A percentile compares a stretch with the other conserved stretches of the same genome.
Conservation (phyloP, 495 filamentous ascomycete species). For the Neurospora sp. region DNA sequence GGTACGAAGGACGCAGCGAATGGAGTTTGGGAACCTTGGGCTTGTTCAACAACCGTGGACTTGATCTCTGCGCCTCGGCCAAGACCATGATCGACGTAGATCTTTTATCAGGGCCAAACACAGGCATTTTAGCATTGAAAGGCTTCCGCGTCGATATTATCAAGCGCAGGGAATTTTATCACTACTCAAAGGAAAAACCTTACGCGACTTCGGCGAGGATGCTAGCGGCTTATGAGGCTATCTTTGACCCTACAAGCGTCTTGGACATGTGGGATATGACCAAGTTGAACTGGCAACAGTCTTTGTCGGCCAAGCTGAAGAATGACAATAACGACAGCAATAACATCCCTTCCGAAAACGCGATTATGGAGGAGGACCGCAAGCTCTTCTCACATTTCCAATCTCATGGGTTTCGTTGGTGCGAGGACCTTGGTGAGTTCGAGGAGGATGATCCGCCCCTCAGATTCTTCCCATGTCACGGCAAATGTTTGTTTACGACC, state of each 20-base stretch:
- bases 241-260: not conserved
- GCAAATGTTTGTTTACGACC: slow-evolving; percentile 2
- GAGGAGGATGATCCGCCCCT: not conserved
- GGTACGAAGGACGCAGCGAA: not conserved
- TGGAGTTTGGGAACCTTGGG: not conserved
- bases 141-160: not conserved
- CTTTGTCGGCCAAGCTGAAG: not conserved
- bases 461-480: not conserved
- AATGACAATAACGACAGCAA: not conserved
- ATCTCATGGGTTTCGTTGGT: no score
- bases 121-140: not conserved
- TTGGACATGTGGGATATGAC: not conserved
- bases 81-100: not conserved
- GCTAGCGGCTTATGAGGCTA: not conserved
- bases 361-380: not conserved
- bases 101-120: not conserved
- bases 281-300: not conserved
- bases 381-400: not conserved
- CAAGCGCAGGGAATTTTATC: not conserved
- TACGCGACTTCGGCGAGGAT: not conserved
- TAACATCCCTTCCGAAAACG: not conserved
- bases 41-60: not conserved
- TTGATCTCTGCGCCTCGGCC: not conserved
- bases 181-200: not conserved
- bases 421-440: no score